These are phyloP conservation scores for Coniella vitis DNA, from an alignment of 2,329 filamentous ascomycete genomes.

Conservation along the genomic window DNA sequence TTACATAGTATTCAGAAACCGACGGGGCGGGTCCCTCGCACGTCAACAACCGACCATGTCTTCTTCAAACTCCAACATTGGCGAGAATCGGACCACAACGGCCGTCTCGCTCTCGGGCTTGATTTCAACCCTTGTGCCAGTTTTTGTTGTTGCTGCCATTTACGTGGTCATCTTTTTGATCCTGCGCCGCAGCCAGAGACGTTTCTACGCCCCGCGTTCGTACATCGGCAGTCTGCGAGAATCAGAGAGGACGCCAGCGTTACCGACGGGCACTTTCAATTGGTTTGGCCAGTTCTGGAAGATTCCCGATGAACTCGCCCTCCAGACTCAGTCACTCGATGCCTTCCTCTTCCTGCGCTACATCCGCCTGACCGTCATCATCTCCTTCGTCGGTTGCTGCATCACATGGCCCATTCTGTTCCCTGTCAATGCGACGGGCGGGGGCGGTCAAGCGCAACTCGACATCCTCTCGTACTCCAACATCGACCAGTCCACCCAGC, in stretches of 20 bases:
- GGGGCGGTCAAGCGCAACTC: conserved; percentile 56
- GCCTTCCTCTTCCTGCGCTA: conserved; percentile 16
- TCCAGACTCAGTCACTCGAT: conserved; percentile 17
- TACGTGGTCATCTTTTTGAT: conserved; percentile 39
- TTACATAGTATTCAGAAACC: neutral
- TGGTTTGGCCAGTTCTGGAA: conserved; percentile 64
- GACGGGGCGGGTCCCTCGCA: neutral
- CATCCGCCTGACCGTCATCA: conserved; percentile 15
- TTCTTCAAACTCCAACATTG: neutral
- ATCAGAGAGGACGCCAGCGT: conserved; percentile 49
- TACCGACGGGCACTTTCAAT: conserved; percentile 56
- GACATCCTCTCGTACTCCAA: conserved; percentile 77
- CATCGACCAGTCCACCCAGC: conserved; percentile 42
- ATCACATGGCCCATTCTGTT: conserved; percentile 85
- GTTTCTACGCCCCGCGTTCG: conserved; percentile 44
- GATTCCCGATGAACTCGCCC: conserved; percentile 65
- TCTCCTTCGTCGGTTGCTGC: conserved; percentile 75
- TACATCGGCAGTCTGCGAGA: conserved; percentile 40
- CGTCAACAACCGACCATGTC: neutral
- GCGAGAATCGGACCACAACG: neutral
- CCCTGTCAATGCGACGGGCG: conserved; percentile 81
- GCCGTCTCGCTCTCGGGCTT: conserved; percentile 25
- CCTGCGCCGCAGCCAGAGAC: conserved; percentile 36
- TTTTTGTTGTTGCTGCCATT: conserved; percentile 29
- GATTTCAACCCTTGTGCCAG: conserved; percentile 35